Evolutionary conservation across 306 rosid species (phyloP).

Genomic region (Corylus avellana): DNA sequence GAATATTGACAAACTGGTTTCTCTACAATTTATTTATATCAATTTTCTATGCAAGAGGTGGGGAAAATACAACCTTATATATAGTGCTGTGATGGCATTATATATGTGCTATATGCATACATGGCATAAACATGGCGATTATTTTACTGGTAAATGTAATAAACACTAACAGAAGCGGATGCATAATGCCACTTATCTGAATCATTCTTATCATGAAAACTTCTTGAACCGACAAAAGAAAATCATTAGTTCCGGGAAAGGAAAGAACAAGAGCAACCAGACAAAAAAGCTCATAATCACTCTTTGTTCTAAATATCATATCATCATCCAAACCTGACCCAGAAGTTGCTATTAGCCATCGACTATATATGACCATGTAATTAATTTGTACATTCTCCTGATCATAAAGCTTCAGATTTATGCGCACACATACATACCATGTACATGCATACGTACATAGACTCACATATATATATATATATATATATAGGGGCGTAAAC

Average conservation of each 20-base stretch:
- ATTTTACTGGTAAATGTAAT: not conserved
- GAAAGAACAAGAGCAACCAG: not conserved
- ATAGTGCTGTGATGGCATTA: not conserved
- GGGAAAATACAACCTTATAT: not conserved
- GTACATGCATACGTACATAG: not conserved
- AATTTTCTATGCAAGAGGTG: not conserved
- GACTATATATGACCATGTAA: not conserved
- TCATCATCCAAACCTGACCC: not conserved
- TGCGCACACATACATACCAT: not conserved
- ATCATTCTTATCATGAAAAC: not conserved
- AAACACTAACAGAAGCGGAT: not conserved
- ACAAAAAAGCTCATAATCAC: not conserved
- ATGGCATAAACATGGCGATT: not conserved
- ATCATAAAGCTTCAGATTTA: too few relatives aligned
- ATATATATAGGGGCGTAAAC: not conserved
- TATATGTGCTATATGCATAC: not conserved
- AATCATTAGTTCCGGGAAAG: not conserved
- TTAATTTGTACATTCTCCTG: too few relatives aligned
- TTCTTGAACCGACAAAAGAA: not conserved
- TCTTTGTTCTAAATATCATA: not conserved
- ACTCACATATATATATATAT: not conserved
- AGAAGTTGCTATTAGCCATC: not conserved
- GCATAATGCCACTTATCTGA: not conserved
- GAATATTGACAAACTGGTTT: too few relatives aligned
- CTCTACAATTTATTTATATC: too few relatives aligned